phyloP scores from a whole-genome alignment of 164 flowering plant genomes.

The Liquidambar formosana region DNA sequence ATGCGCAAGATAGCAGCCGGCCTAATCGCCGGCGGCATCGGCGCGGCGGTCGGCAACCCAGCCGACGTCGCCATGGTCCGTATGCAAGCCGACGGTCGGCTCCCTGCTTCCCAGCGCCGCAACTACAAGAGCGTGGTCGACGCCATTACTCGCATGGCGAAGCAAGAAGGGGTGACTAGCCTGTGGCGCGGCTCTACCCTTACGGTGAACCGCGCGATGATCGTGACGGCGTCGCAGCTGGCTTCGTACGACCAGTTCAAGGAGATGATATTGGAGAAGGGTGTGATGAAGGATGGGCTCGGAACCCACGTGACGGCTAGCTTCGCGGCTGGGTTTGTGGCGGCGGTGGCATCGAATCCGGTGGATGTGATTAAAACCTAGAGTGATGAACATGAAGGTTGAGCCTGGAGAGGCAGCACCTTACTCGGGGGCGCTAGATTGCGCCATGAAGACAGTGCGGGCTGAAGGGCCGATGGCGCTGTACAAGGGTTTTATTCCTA shows the following conservation, averaged over 20 bases:
- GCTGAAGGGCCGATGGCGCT: constrained; percentile 80
- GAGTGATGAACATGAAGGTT: constrained; percentile 92
- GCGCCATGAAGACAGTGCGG: constrained; percentile 70
- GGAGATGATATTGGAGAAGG: constrained; percentile 59
- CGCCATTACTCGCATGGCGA: constrained; percentile 64
- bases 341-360: constrained; percentile 83
- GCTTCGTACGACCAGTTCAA: constrained; percentile 88
- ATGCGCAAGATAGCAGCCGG: constrained; percentile 64
- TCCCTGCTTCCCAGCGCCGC: constrained; percentile 64
- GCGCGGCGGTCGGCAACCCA: constrained; percentile 88
- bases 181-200: constrained; percentile 90
- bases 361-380: constrained; percentile 87
- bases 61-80: constrained; percentile 95
- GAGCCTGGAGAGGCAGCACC: constrained; percentile 59
- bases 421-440: constrained; percentile 76
- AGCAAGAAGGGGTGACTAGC: constrained; percentile 60
- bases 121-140: constrained; percentile 73
- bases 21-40: constrained; percentile 69
- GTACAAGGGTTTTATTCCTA: constrained; percentile 85
- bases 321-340: constrained; percentile 85
- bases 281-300: constrained; percentile 63
- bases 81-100: constrained; percentile 92
- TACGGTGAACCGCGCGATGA: constrained; percentile 92
- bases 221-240: constrained; percentile 87
- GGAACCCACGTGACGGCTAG: constrained; percentile 87